Evolutionary conservation across 306 rosid species (phyloP).

Genomic region (Canavalia ensiformis): DNA sequence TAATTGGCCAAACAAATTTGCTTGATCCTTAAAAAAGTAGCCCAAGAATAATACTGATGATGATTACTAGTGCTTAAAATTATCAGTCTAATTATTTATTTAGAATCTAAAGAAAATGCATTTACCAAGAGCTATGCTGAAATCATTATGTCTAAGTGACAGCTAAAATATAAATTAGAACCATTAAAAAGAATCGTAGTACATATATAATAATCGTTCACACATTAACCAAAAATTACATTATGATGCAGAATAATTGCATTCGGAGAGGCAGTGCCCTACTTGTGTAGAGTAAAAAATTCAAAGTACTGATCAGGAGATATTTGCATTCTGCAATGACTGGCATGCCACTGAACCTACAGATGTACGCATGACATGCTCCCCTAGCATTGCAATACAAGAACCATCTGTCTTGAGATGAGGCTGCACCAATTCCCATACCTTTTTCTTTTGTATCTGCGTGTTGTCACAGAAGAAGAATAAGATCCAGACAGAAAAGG

Average conservation of each 20-base stretch:
- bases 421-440: constrained; percentile 84
- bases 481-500: background rate
- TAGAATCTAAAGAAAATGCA: background rate
- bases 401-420: constrained; percentile 76
- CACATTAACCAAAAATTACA: constrained; percentile 21
- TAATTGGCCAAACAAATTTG: background rate
- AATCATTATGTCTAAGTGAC: constrained; percentile 25
- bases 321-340: constrained; percentile 65
- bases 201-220: constrained; percentile 16
- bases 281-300: background rate
- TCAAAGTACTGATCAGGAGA: constrained; percentile 51
- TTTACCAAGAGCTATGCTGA: constrained; percentile 13
- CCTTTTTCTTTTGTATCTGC: constrained; percentile 85
- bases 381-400: constrained; percentile 68
- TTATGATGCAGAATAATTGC: constrained; percentile 17
- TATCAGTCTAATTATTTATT: background rate
- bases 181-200: constrained; percentile 1
- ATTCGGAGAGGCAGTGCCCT: constrained; percentile 9
- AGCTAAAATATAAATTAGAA: constrained; percentile 1
- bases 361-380: constrained; percentile 71
- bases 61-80: background rate
- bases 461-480: constrained; percentile 37
- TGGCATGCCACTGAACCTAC: constrained; percentile 65
- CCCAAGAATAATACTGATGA: background rate
- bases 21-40: background rate